Evolutionary conservation across 257 asterid genomes (phyloP).

Genomic region (Fraxinus excelsior): DNA sequence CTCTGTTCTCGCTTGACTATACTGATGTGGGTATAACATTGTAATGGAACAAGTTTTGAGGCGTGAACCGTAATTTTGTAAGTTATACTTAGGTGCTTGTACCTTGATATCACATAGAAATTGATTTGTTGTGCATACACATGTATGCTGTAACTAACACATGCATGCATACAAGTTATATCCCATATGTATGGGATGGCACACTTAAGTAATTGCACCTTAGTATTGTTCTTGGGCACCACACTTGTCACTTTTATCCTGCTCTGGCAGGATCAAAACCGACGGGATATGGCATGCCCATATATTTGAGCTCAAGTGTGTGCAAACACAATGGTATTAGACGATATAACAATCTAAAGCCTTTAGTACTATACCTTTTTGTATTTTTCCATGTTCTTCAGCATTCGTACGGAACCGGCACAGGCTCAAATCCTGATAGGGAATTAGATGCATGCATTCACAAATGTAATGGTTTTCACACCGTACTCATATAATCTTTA

Average conservation of each 20-base stretch:
- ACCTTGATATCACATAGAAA: not conserved
- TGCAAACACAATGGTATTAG: not conserved
- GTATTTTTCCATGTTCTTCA: not conserved
- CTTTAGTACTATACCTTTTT: not conserved
- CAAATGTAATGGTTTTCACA: not conserved
- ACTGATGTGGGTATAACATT: not conserved
- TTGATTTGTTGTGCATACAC: too few species aligned
- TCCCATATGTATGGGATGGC: not conserved
- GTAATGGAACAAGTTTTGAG: not conserved
- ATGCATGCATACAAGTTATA: too few species aligned
- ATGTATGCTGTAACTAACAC: too few species aligned
- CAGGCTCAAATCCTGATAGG: not conserved
- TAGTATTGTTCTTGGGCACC: not conserved
- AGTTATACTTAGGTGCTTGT: not conserved
- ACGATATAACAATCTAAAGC: not conserved
- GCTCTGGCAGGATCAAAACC: not conserved
- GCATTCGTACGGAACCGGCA: not conserved
- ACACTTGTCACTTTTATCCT: not conserved
- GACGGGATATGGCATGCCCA: not conserved
- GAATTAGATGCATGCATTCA: not conserved
- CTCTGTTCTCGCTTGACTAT: not conserved
- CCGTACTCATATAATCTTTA: not conserved
- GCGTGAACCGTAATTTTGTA: not conserved
- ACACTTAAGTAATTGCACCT: too few species aligned
- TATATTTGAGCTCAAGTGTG: not conserved